Evolutionary conservation across 441 rosid genomes (phyloP), one percentile per base, ranked within the genome.

Genomic region (Flueggea neowawraea): DNA sequence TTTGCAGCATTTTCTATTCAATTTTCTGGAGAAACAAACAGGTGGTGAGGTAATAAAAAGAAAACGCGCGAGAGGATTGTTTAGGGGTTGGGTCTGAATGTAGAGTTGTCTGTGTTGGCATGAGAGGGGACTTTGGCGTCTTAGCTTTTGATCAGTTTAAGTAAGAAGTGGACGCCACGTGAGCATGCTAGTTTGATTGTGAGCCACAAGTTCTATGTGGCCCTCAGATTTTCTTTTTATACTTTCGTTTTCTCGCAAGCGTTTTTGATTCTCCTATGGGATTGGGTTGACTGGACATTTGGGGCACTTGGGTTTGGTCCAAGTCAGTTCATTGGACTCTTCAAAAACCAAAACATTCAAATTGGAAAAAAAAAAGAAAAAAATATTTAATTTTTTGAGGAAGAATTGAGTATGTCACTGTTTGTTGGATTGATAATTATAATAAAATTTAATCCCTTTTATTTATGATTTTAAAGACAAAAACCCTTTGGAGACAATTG

Each of bases 171-270:
- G 81, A 73, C 58, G 82, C 83, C 97, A 89, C 85, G 87, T 89
- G 86, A 85, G 89, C 80, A 17, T 58, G 60, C 44, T 16, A 5
- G 60, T 64, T 79, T 32, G 52, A 80, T 91, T 87, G 81, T 81
- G 78, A 87, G 97, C 96, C 96, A 89, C 96, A 85, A 79, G 87
- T 84, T 87, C 12, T 72, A 62, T 81, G 89, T 85, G 93, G 91
- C 81, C 86, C 76, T 75, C 1, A 74, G 79, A 77, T 75, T 84
- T 84, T 79, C 73, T 66, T 67, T 71, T 72, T 60, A 52, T 5
- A 53, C 66, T 69, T 67, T 71, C 63, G 72, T 60, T 33, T 32
- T 39, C 9, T 2, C 7, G 16, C 5, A 16, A 6, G 13, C 11
- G 8, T 8, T 5, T 16, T 6, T 4, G 12, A 16, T n/a, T 41